phyloP scores from a whole-genome alignment of 2,329 filamentous ascomycete species.

The Raffaelea arxii region DNA sequence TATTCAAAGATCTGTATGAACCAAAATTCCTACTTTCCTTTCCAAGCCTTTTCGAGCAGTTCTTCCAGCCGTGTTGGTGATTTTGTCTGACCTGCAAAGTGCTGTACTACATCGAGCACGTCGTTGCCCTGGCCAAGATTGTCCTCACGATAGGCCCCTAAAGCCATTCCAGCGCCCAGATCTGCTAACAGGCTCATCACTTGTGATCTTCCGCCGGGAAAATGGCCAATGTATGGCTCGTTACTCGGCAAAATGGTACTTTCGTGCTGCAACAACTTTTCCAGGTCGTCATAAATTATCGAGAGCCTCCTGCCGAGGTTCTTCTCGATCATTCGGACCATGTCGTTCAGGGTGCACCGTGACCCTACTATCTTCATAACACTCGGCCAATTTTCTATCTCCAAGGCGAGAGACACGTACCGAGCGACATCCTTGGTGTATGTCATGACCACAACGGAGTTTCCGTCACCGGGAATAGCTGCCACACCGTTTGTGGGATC shows the following conservation, averaged over 20 bases:
- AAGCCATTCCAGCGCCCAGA: background rate
- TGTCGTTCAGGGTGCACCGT: background rate
- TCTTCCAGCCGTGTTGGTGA: background rate
- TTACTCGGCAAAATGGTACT: background rate
- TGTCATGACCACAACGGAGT: background rate
- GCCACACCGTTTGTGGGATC: constrained; percentile 18
- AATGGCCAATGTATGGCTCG: background rate
- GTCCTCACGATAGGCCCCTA: background rate
- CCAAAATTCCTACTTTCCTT: background rate
- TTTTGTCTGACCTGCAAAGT: background rate
- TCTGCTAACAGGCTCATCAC: background rate
- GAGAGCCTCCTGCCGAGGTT: background rate
- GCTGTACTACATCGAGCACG: background rate
- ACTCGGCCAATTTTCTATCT: background rate
- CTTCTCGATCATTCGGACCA: background rate
- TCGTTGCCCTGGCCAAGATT: background rate
- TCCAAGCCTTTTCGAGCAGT: background rate
- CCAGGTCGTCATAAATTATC: background rate
- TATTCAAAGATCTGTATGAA: no score
- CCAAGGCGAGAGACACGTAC: background rate
- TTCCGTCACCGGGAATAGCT: constrained; percentile 19
- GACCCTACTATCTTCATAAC: background rate
- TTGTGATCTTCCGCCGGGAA: background rate
- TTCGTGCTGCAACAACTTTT: background rate
- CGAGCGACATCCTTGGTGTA: background rate